Base-by-base conservation (phyloP, 805 yeast genomes). In the Suhomyces emberorum region DNA sequence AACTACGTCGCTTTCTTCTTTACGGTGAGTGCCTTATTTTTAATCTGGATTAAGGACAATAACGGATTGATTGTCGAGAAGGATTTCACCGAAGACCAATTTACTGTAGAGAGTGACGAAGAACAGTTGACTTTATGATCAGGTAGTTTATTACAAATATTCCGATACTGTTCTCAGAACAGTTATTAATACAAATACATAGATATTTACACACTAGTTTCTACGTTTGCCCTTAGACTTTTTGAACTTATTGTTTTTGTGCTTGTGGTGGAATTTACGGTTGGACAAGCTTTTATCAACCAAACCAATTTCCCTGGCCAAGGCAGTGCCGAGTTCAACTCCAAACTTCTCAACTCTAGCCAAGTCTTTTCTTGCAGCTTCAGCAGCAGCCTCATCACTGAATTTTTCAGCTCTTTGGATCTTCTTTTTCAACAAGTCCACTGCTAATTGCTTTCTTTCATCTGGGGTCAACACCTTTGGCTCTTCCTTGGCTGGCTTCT, bases 281-380 rank as follows among this genome's bases (percentile, higher is more conserved):
- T 48, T 42, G 30, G 56, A 55, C 39, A 67, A 62, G 15, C 52
- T 51, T 15, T 48, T 54, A 47, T 63, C 65, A 32, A 69, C 76
- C 28, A 77, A 52, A 0, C 88, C 88, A 31, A 83, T 67, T 51
- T 83, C 88, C 44, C 64, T 67, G 24, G 88, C 88, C 46, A 83
- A 60, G 7, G 81, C 74, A 27, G 84, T 78, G 39, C 79, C 79
- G 23, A 70, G 56, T 43, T 80, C 83, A 33, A 87, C 76, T 19
- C 97, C 98, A 55, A 88, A 89, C 65, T 86, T 88, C 56, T 82
- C 81, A 44, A 88, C 77, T 55, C 95, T 77, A 24, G 70, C 70
- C 49, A 88, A 65, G 42, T 77, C 81, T 43, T 76, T 78, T 52
- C 77, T 77, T 32, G 83, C 76, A 15, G 67, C 70, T 25, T 69